phyloP scores from a whole-genome alignment of 139 green algal species.

The Chlamydomonas asymmetrica region DNA sequence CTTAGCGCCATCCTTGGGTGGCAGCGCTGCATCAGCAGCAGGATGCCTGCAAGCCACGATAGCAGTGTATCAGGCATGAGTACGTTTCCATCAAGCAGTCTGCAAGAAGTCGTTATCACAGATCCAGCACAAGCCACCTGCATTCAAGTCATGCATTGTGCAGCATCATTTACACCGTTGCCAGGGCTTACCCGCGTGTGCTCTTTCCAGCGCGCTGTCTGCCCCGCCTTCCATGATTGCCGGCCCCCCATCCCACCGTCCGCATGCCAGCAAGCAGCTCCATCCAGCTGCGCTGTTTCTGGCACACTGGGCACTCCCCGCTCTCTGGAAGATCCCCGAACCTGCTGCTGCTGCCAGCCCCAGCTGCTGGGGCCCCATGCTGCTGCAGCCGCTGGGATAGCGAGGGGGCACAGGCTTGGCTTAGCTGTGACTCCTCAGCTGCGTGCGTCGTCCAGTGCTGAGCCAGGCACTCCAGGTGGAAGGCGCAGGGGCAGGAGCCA shows the following conservation, averaged over 20 bases:
- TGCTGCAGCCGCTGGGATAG: not conserved
- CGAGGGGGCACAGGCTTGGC: not conserved
- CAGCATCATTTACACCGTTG: too few species aligned
- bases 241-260: slow-evolving; percentile 8
- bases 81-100: too few species aligned
- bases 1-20: too few species aligned
- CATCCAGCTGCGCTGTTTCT: slow-evolving; percentile 26
- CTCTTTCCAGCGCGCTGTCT: not conserved
- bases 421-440: not conserved
- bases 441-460: slow-evolving; percentile 7
- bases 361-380: not conserved
- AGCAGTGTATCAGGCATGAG: too few species aligned
- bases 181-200: not conserved
- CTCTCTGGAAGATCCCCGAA: slow-evolving; percentile 26
- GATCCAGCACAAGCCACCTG: too few species aligned
- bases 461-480: slow-evolving; percentile 32
- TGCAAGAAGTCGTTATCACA: too few species aligned
- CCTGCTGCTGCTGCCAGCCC: not conserved
- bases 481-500: slow-evolving; percentile 4
- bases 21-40: too few species aligned
- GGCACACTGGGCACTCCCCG: slow-evolving; percentile 20
- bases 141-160: too few species aligned
- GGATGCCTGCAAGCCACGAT: too few species aligned
- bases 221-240: too few species aligned
- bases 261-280: slow-evolving; percentile 17